Evolutionary conservation across 2,329 filamentous ascomycete genomes (phyloP), one percentile per base, ranked within the genome.

Genomic region (Colletotrichum kahawae): DNA sequence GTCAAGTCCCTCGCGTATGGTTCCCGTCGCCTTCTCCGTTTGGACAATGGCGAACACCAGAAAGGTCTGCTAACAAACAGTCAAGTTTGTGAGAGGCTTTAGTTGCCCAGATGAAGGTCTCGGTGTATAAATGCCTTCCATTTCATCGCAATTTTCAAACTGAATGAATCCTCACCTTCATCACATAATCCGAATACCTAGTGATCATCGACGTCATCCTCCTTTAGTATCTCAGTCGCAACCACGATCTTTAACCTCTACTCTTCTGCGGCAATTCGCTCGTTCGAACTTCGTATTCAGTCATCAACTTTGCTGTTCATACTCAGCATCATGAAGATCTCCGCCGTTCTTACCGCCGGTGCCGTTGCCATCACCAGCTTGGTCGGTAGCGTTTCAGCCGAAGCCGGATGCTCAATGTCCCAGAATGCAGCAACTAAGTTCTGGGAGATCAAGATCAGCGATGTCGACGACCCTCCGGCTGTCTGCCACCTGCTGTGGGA

Each of bases 401-500:
- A 27, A 4, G 27, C 56, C 18, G 16, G 13, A 18, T 69, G 67
- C 34, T n/a, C 34, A 21, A 62, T 21, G 56, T 33, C 24, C 13
- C 13, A 60, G 1, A 57, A 29, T 7, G 57, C 57, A 7, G 34
- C 21, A 21, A 27, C 36, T 1, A 33, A 24, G 34, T 69, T 33
- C 14, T 69, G 67, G 67, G 67, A 69, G 24, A 62, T 69, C 54
- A 69, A 51, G 13, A 69, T 69, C 29, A 38, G 48, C 13, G 56
- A 33, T 1, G 67, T 69, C 56, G 54, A 60, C 1, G 29, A 69
- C 29, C 24, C 34, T 16, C 24, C 27, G 7, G 56, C 54, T 1
- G 21, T 36, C 1, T 69, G 67, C 14, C 24, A 48, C 6, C n/a
- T 48, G 0, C 67, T 69, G 24, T 69, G 67, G 67, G 54, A 69